Conservation (phyloP, 1,284 basidiomycete species). For the Puccinia sorghi region DNA sequence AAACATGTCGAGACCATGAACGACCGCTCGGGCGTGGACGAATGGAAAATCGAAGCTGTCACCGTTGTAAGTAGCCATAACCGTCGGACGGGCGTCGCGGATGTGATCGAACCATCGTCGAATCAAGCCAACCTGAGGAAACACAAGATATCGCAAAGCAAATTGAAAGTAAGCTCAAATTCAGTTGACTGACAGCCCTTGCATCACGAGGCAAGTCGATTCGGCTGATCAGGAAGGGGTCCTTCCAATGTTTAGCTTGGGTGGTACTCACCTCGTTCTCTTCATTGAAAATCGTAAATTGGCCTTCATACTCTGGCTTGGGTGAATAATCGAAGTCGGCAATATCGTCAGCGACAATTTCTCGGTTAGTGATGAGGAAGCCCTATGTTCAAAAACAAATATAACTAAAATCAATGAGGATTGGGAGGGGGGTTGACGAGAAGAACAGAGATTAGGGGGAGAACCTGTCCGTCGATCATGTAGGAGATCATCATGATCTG, state of each 20-base stretch:
- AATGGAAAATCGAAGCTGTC: conserved; percentile 99
- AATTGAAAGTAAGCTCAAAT: background rate
- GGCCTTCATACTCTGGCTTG: conserved; percentile 95
- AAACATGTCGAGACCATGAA: conserved; percentile 95
- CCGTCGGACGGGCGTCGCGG: conserved; percentile 86
- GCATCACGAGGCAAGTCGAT: background rate
- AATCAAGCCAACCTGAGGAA: conserved; percentile 70
- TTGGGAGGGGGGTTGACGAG: background rate
- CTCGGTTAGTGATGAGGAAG: conserved; percentile 94
- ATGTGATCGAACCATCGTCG: conserved; percentile 90
- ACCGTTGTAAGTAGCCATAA: conserved; percentile 98
- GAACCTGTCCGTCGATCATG: conserved; percentile 76
- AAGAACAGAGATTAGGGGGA: background rate
- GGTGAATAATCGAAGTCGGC: conserved; percentile 99
- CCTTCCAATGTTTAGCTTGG: background rate
- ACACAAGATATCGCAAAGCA: conserved; percentile 31
- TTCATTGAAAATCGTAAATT: conserved; percentile 95
- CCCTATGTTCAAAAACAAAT: conserved; percentile 65
- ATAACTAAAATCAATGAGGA: background rate
- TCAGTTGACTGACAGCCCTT: no score
- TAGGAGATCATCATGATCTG: conserved; percentile 99
- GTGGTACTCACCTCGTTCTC: conserved; percentile 68
- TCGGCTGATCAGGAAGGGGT: background rate
- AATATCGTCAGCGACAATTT: conserved; percentile 96
- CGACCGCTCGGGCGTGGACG: conserved; percentile 80